Evolutionary conservation across 805 yeast genomes (phyloP).

Genomic region (Saccharomycopsis schoenii): DNA sequence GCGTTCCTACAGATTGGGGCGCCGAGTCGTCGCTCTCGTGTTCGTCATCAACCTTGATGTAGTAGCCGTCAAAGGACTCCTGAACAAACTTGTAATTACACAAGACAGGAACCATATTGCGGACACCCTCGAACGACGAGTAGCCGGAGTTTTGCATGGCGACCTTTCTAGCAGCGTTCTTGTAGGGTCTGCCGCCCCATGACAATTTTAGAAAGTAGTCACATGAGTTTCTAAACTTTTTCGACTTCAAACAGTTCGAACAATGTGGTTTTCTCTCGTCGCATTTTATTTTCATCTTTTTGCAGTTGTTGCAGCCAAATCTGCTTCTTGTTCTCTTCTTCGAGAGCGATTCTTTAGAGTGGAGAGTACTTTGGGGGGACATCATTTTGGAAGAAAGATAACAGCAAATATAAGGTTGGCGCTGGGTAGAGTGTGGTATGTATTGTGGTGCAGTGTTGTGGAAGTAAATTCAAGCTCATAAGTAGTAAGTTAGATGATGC

Average conservation of each 20-base stretch:
- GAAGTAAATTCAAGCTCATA: background rate
- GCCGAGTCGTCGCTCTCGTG: background rate
- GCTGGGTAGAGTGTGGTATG: too few relatives aligned
- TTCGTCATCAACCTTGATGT: background rate
- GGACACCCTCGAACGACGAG: background rate
- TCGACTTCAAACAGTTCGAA: slow-evolving; percentile 40
- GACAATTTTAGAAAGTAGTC: slow-evolving; percentile 54
- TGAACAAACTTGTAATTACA: background rate
- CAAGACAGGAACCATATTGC: background rate
- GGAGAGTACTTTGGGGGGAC: background rate
- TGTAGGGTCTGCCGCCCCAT: slow-evolving; percentile 71
- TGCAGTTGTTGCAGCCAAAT: slow-evolving; percentile 33
- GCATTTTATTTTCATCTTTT: slow-evolving; percentile 55
- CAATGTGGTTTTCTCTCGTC: slow-evolving; percentile 60
- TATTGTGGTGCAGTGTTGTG: background rate
- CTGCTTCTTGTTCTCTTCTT: slow-evolving; percentile 16
- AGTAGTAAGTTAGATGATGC: too few relatives aligned
- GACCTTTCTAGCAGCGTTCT: slow-evolving; percentile 25
- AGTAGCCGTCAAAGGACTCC: background rate
- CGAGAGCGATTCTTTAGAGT: background rate
- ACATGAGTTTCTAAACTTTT: slow-evolving; percentile 30
- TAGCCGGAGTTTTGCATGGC: slow-evolving; percentile 19
- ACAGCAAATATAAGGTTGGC: too few relatives aligned
- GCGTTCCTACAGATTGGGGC: too few relatives aligned
- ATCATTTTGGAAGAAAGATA: background rate